Conservation (phyloP, 169 alveolate species). For the Eimeria praecox region DNA sequence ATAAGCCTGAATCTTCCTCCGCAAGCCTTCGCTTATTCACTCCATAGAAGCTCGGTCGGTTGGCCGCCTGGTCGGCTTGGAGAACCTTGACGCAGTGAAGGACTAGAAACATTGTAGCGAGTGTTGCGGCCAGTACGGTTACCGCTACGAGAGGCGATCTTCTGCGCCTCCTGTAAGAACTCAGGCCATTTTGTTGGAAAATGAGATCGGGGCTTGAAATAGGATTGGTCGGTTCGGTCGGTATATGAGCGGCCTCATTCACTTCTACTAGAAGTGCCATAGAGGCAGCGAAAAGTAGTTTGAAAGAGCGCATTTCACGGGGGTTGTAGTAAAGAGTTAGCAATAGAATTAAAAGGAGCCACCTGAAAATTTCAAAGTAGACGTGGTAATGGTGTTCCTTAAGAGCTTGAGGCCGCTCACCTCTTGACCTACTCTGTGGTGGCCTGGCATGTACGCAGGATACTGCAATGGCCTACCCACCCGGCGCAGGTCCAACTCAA, state of each 20-base stretch:
- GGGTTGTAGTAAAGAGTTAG: background rate
- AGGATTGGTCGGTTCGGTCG: background rate
- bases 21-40: background rate
- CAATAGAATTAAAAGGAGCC: background rate
- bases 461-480: background rate
- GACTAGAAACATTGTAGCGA: background rate
- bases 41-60: background rate
- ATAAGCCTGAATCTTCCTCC: background rate
- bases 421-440: background rate
- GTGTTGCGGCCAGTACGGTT: background rate
- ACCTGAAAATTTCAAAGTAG: background rate
- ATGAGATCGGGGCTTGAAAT: background rate
- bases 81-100: background rate
- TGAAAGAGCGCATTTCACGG: background rate
- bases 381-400: background rate
- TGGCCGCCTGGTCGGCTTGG: background rate
- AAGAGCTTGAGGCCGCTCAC: background rate
- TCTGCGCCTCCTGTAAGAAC: background rate
- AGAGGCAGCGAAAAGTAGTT: background rate
- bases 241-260: background rate
- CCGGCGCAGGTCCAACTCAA: background rate
- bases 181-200: background rate
- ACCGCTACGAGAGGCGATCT: background rate
- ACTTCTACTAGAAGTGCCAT: background rate
- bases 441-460: background rate